Base-by-base conservation (phyloP, 225 moss, liverwort and hornwort genomes). In the Takakia lepidozioides region DNA sequence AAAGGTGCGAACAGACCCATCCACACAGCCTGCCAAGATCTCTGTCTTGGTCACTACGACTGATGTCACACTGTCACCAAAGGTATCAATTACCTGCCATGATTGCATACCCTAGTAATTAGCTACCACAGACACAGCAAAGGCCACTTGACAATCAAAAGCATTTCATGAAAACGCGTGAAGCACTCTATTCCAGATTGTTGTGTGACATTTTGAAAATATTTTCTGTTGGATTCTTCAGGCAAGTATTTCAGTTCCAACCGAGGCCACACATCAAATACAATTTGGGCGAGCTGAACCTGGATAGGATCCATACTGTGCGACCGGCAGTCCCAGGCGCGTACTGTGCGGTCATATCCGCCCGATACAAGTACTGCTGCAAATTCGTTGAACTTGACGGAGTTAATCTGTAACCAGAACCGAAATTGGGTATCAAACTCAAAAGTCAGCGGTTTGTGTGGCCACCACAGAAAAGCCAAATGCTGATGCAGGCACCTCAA, bases 301-400 rank as follows among this genome's bases (percentile, higher is more conserved):
- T 98, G 98, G 30, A 98, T 74, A 42, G 95, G 77, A 36, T 98
- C 90, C 48, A 85, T 75, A 57, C 84, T 76, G 39, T 98, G 74
- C 15, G 91, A 91, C 38, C 98, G 87, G 54, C 91, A 91, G 62
- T 98, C 98, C 91, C 98, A 98, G 42, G 83, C 98, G 27, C 85
- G 77, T 34, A 98, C 85, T 50, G 80, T 80, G 57, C 87, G 87
- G 55, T 98, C 98, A 15, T 83, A 82, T 3, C 98, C 91, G 22
- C 98, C 98, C 23, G 91, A 91, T 51, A 98, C 57, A 59, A 98
- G 73, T 18, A 77, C 82, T 30, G 84, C 75, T 26, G 60, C 74
- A 44, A 76, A 73, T 53, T 87, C 98, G 43, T 98, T 87, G 68
- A 98, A 98, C 71, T 91, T 91, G 14, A 98, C 85, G 42, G 80